Evolutionary conservation across 208 protist species (phyloP).

Genomic region (Acanthamoeba triangularis): DNA sequence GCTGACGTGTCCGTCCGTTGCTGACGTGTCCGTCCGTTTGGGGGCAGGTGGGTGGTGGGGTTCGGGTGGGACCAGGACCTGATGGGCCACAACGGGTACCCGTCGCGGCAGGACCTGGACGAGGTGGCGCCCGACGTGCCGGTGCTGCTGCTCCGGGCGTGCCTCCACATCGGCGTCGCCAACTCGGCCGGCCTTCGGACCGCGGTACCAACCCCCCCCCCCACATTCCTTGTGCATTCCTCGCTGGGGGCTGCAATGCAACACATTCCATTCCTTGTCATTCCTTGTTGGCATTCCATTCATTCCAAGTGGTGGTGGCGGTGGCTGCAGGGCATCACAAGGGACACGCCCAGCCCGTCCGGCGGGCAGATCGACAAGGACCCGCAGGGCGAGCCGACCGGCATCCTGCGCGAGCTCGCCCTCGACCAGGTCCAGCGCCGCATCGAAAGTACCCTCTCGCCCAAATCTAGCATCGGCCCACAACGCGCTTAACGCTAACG

Average conservation of each 20-base stretch:
- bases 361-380: slow-evolving; percentile 84
- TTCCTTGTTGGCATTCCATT: neutral
- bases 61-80: neutral
- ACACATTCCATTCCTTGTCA: neutral
- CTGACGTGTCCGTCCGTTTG: no score
- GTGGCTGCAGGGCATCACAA: slow-evolving; percentile 88
- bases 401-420: slow-evolving; percentile 90
- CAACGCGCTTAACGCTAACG: neutral
- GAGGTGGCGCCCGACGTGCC: slow-evolving; percentile 82
- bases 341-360: slow-evolving; percentile 80
- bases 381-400: slow-evolving; percentile 85
- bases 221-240: no score
- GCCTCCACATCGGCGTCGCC: slow-evolving; percentile 89
- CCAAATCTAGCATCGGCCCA: no score
- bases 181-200: slow-evolving; percentile 87
- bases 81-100: neutral
- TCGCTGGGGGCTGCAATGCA: no score
- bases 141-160: slow-evolving; percentile 89
- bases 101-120: neutral
- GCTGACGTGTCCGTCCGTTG: no score
- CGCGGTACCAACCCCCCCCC: neutral
- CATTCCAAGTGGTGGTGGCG: neutral
- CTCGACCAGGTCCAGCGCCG: slow-evolving; percentile 81
- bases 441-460: slow-evolving; percentile 56
- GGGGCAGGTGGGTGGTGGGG: neutral